phyloP scores from a whole-genome alignment of 768 basidiomycete genomes.

The Lyophyllum semitale region DNA sequence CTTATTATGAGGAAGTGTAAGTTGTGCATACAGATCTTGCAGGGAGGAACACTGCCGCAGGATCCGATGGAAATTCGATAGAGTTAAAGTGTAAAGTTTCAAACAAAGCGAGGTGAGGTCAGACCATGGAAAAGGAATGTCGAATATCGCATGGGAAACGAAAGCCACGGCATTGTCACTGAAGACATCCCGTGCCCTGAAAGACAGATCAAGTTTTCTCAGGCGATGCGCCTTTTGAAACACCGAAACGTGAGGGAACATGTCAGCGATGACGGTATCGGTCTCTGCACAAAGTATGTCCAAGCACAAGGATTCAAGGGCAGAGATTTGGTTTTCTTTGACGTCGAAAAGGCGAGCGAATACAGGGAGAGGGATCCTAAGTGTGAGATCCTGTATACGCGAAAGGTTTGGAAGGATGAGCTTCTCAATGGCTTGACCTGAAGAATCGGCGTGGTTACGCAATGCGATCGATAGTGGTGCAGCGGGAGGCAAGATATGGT shows the following conservation, averaged over 20 bases:
- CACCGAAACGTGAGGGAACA: not conserved
- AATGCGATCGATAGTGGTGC: not conserved
- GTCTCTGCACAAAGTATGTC: not conserved
- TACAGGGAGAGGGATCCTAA: not conserved
- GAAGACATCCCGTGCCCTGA: too few relatives aligned
- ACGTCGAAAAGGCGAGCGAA: not conserved
- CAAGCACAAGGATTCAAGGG: not conserved
- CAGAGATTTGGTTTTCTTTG: not conserved
- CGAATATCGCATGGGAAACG: not conserved
- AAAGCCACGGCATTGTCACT: not conserved
- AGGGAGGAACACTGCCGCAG: not conserved
- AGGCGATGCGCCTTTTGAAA: not conserved
- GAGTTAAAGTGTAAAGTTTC: not conserved
- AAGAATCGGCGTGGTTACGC: not conserved
- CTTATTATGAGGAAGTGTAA: not conserved
- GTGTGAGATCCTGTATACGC: not conserved
- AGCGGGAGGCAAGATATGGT: not conserved
- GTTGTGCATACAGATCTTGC: not conserved
- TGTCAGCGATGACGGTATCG: not conserved
- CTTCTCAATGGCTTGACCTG: not conserved
- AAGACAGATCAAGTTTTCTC: not conserved
- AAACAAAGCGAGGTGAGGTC: not conserved
- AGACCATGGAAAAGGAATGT: not conserved
- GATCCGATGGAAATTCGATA: not conserved
- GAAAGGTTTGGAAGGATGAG: not conserved